Percentiles rank a stretch among this genome's conserved stretches.
Evolutionary conservation across 306 rosid species (phyloP).

Genomic region (Dalbergia cochinchinensis): DNA sequence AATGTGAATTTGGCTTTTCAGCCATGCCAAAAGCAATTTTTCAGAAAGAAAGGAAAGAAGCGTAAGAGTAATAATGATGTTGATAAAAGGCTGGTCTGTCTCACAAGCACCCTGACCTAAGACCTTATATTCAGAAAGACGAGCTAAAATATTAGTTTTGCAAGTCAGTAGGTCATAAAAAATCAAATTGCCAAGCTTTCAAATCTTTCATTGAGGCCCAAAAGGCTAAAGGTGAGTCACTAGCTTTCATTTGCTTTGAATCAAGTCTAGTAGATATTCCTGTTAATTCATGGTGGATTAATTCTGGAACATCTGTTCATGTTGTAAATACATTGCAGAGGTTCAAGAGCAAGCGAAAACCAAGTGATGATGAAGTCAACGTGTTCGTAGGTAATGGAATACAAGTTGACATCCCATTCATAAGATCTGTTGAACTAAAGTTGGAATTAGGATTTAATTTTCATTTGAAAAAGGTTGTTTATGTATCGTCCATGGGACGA

Average conservation of each 20-base stretch:
- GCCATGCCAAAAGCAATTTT: too few relatives aligned
- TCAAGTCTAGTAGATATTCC: neutral
- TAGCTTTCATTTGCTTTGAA: slow-evolving; percentile 4
- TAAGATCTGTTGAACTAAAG: neutral
- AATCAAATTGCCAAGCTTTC: neutral
- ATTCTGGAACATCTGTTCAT: neutral
- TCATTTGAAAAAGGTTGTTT: neutral
- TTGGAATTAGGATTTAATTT: neutral
- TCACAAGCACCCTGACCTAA: neutral
- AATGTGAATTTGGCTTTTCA: too few relatives aligned
- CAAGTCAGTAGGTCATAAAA: neutral
- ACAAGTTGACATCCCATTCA: too few relatives aligned
- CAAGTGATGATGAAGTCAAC: neutral
- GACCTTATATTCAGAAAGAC: neutral
- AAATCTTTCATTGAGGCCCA: neutral
- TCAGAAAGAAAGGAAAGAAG: too few relatives aligned
- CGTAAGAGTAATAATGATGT: neutral
- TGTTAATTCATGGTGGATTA: slow-evolving; percentile 6
- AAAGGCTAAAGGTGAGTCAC: neutral
- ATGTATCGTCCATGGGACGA: neutral
- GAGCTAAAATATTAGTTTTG: neutral
- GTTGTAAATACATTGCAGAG: neutral
- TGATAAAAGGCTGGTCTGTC: neutral
- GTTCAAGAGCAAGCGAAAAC: neutral
- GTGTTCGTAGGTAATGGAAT: neutral